Conservation (phyloP, 352 stramenopile species). For the Pythium sukuiense region DNA sequence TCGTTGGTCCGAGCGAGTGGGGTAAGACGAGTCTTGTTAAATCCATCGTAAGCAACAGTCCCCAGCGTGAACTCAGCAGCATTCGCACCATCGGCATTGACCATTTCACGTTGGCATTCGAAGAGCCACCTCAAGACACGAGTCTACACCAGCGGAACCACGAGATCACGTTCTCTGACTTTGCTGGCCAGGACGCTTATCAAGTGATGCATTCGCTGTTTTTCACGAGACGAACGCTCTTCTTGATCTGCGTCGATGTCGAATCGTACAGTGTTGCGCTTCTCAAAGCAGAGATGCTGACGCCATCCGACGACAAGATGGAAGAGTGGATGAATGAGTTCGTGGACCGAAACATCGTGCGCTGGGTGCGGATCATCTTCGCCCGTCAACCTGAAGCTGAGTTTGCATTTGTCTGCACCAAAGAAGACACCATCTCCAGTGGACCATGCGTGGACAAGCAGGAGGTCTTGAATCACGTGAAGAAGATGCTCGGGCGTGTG, state of each 20-base stretch:
- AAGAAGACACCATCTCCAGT: background rate
- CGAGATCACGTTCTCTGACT: conserved; percentile 14
- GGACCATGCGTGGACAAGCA: background rate
- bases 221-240: conserved; percentile 10
- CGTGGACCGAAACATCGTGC: background rate
- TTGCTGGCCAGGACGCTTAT: conserved; percentile 10
- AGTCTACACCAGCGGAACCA: no score
- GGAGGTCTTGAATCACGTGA: background rate
- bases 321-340: background rate
- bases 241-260: conserved; percentile 8
- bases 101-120: background rate
- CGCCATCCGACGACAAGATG: background rate
- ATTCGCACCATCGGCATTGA: background rate
- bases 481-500: background rate
- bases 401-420: conserved; percentile 8
- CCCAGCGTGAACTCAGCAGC: no score
- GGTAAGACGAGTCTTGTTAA: no score
- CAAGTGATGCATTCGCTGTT: conserved; percentile 13
- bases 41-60: no score
- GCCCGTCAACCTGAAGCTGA: conserved; percentile 8
- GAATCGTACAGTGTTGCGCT: background rate
- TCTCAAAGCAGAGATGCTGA: background rate
- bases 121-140: background rate
- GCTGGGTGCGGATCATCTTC: conserved; percentile 6
- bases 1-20: no score